Base-by-base conservation (phyloP, 2,329 filamentous ascomycete species). In the Rhinocladiella similis region DNA sequence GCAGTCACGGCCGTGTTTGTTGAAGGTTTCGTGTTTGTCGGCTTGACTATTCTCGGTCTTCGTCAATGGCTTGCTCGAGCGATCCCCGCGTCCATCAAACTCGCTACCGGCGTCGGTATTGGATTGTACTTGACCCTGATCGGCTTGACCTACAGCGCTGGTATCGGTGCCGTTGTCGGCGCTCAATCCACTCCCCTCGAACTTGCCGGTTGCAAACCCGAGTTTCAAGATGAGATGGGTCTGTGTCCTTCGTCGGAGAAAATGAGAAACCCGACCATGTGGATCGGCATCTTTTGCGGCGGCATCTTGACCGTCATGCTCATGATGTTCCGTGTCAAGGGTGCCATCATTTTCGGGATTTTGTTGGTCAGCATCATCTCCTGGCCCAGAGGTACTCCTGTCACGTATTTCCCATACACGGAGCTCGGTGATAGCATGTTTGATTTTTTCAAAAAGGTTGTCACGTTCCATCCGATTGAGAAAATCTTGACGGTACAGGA, bases 1-100 rank as follows among this genome's bases (percentile, higher is more conserved):
- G 91, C 91, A 33, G 75, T 95, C 36, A 94, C 90, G 3, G 90
- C 91, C 52, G 91, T 94, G 63, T 95, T 96, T 69, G 87, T 94
- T 13, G 91, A 96, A 72, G 91, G 91, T 36, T 89, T 89, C 71
- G 86, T 95, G 60, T 96, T 96, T 73, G 83, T 95, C 49, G 88
- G 77, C 2, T 80, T 96, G 39, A 91, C 91, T 1, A 70, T 95
- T 35, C 79, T 92, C 50, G 91, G 91, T 36, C 81, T 96, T 75
- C 87, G 91, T 13, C 91, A 95, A 70, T 95, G 90, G 90, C 83
- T 96, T 22, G 91, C 91, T 16, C 85, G 90, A 63, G 86, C 88
- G 42, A 91, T 95, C 61, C 91, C 91, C 1, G 82, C 84, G 39
- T 91, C 87, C 53, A 92, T 96, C 75, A 96, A 95, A 74, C 84